Base-by-base conservation (phyloP, 2,329 filamentous ascomycete genomes). In the Dactylellina haptotyla region DNA sequence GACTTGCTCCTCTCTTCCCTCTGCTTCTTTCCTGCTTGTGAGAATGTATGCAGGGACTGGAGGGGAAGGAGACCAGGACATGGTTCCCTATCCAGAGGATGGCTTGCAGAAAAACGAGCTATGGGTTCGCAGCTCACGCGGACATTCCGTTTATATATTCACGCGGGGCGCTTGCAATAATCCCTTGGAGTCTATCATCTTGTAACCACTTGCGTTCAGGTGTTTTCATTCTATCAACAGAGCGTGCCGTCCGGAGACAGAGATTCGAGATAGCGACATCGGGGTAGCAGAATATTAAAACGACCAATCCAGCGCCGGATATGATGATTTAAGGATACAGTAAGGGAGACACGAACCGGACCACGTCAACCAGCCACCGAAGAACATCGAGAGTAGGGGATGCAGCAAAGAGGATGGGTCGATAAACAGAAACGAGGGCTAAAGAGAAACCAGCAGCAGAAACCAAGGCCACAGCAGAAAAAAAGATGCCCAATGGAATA, bases 301-400 rank as follows among this genome's bases (percentile, higher is more conserved):
- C 51, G 16, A 61, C 62, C 53, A 58, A 43, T 62, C 65, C 56
- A 72, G 59, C 67, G 59, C 67, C 67, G 30, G 23, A 53, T 64
- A 51, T 45, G 50, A 72, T 64, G 67, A 72, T 59, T 64, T 65
- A 71, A 59, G 59, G 50, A 71, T 51, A 51, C 32, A 48, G 45
- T 41, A 48, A 39, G 30, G 30, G 43, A 39, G 20, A 8, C 20
- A 23, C 23, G 37, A 64, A 2, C 46, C 10, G 20, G 34, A 45
- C 23, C 48, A 16, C 20, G 18, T 45, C 32, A 34, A 45, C 3
- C 25, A 43, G 14, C 26, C n/a, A n/a, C n/a, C n/a, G n/a, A n/a
- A 34, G 8, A 32, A 56, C 48, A 56, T 23, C 6, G n/a, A 9
- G 32, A 56, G 25, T 26, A 34, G 48, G 30, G 26, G 37, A 30